Base-by-base conservation (phyloP, 257 asterid genomes). In the Scutellaria galericulata region DNA sequence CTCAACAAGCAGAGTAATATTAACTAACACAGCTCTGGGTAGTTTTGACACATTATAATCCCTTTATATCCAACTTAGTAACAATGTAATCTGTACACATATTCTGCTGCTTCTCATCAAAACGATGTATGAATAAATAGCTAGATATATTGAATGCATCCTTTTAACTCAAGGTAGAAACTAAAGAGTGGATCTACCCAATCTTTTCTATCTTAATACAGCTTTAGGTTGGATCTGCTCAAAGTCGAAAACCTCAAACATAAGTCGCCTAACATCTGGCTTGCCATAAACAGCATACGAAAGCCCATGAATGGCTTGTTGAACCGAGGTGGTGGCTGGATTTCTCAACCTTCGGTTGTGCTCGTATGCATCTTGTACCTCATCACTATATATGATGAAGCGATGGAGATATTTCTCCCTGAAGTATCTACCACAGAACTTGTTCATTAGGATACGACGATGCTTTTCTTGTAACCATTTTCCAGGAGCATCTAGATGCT, bases 401-500 rank as follows among this genome's bases (percentile, higher is more conserved):
- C 86, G 88, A 15, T 92, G 99, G 13, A 95, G 96, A 80, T 82
- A 80, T 64, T 90, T 95, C 82, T 87, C 99, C 72, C 99, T 81
- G 82, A 95, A 81, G 73, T 82, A 92, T 81, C 68, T 95, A 42
- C 98, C 99, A 1, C 99, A 95, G 77, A 90, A 92, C 82, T 95
- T 95, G 89, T 95, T 95, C 99, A 95, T 95, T 44, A 95, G 83
- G 7, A 92, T 66, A 20, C 89, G 77, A 0, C 98, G 82, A 84
- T 95, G 99, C 75, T 74, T 88, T 77, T 90, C 98, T 57, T 88
- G 92, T 65, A 95, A 24, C 99, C 99, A 92, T 79, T 82, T 87
- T 20, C 99, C 98, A 0, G 99, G 99, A 60, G 98, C 99, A 72
- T 95, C 98, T 14, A 95, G 80, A 77, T 95, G 99, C 86, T 95